Conservation (phyloP, 176 grass and related monocot genomes). For the Olyra latifolia region DNA sequence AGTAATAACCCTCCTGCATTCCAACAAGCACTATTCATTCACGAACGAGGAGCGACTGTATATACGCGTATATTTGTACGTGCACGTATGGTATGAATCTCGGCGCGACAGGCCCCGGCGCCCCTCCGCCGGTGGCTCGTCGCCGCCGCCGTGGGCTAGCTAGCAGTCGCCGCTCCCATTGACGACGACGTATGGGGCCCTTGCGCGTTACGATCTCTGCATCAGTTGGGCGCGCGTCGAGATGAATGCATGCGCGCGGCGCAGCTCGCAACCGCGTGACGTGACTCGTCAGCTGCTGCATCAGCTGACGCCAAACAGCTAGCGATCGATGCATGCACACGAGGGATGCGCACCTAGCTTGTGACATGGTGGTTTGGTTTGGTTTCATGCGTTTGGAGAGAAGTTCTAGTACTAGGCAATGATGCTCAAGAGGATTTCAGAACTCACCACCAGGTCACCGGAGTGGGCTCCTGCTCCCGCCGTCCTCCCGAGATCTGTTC, state of each 20-base stretch:
- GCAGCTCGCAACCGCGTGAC: not conserved
- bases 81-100: too few species aligned
- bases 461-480: constrained; percentile 5
- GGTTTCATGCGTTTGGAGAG: not conserved
- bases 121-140: constrained; percentile 23
- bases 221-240: not conserved
- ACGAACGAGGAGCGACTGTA: too few species aligned
- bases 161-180: not conserved
- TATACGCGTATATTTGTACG: not conserved
- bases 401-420: not conserved
- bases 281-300: not conserved
- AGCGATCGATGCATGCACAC: not conserved
- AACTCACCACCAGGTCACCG: not conserved
- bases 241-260: not conserved
- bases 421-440: not conserved
- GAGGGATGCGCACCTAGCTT: not conserved
- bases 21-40: not conserved
- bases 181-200: not conserved
- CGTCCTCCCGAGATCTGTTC: constrained; percentile 31
- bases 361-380: not conserved
- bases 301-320: not conserved
- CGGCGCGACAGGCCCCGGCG: not conserved
- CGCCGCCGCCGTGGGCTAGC: not conserved
- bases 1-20: not conserved
- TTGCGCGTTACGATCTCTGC: not conserved